Percentiles rank a stretch among this genome's conserved stretches.
phyloP scores from a whole-genome alignment of 306 rosid genomes.

The Benincasa hispida region DNA sequence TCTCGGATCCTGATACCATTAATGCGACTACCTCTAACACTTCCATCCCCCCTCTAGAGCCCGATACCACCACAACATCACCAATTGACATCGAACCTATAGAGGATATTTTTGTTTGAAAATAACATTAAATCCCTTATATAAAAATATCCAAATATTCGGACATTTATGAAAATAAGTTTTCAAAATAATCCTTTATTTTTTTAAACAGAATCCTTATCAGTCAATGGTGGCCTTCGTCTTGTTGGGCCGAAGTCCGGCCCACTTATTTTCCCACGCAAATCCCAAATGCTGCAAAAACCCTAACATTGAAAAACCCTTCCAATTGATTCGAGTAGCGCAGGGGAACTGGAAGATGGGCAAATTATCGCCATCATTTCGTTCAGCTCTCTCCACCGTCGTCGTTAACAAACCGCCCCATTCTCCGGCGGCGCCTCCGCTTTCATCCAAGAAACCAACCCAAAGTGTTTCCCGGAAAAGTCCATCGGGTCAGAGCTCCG shows the following conservation, averaged over 20 bases:
- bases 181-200: no score
- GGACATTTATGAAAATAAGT: no score
- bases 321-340: background rate
- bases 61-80: no score
- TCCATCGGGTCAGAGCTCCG: background rate
- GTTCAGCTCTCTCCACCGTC: constrained; percentile 34
- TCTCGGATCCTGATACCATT: no score
- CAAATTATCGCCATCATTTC: constrained; percentile 53
- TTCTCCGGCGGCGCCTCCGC: constrained; percentile 13
- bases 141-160: no score
- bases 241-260: background rate
- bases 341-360: constrained; percentile 30
- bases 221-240: background rate
- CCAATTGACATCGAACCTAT: no score
- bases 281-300: background rate
- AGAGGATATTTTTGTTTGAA: no score
- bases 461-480: constrained; percentile 10
- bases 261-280: constrained; percentile 1
- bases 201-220: no score
- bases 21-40: no score
- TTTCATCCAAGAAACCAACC: constrained; percentile 10
- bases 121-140: no score
- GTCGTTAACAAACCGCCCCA: constrained; percentile 23
- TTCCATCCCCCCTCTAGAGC: no score
- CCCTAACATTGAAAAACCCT: background rate